Evolutionary conservation across 1,139 yeast species (phyloP).

Genomic region (Yamadazyma siamensis): DNA sequence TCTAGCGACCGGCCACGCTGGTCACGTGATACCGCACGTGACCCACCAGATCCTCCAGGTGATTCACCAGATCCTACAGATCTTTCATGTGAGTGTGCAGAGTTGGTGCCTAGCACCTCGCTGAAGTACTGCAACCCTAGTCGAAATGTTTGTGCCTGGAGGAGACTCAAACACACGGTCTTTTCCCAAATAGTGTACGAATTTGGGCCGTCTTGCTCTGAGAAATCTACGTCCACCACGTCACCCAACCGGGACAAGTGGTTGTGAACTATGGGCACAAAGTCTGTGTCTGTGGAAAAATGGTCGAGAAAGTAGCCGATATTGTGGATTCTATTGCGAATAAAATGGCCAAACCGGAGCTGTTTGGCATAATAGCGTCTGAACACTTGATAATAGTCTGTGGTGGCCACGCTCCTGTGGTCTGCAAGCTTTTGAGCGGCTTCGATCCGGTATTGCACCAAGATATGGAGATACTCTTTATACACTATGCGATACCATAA

Average conservation of each 20-base stretch:
- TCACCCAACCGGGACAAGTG: background rate
- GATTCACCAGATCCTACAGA: too few species aligned
- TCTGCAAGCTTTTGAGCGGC: slow-evolving; percentile 4
- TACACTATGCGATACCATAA: slow-evolving; percentile 19
- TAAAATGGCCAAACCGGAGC: slow-evolving; percentile 3
- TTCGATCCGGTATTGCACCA: slow-evolving; percentile 11
- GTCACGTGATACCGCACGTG: too few species aligned
- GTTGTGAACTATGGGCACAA: slow-evolving; percentile 15
- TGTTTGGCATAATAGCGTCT: slow-evolving; percentile 12
- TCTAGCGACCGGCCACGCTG: slow-evolving; percentile 13
- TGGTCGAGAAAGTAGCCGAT: slow-evolving; percentile 9
- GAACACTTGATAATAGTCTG: slow-evolving; percentile 5
- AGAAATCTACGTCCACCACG: background rate
- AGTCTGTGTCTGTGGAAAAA: slow-evolving; percentile 15
- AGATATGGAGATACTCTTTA: slow-evolving; percentile 11
- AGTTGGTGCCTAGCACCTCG: too few species aligned
- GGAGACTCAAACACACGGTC: slow-evolving; percentile 9
- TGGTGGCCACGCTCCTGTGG: background rate
- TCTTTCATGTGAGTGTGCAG: too few species aligned
- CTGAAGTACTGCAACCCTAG: slow-evolving; percentile 14
- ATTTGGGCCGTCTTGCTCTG: background rate
- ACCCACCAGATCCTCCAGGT: too few species aligned
- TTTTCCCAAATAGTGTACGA: background rate
- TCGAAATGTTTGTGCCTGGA: slow-evolving; percentile 14
- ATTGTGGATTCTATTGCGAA: slow-evolving; percentile 7